These are phyloP conservation scores for Tephrocybe rancida DNA, from an alignment of 768 basidiomycete genomes.

Conservation along the genomic window DNA sequence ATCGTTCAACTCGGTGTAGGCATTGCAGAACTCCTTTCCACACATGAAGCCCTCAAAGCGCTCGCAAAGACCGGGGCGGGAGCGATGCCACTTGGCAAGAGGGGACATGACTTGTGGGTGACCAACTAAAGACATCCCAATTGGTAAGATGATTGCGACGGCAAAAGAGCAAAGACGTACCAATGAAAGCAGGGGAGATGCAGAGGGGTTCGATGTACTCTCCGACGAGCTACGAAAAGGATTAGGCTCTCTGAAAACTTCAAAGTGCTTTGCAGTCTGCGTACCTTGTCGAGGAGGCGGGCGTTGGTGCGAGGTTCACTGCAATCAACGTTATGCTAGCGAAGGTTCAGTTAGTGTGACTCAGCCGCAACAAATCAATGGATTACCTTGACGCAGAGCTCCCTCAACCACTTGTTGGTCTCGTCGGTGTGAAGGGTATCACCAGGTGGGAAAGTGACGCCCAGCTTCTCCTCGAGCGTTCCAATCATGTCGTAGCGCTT, in stretches of 20 bases:
- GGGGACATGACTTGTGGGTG: slow-evolving; percentile 99
- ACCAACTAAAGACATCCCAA: slow-evolving; percentile 57
- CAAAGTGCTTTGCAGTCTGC: slow-evolving; percentile 1
- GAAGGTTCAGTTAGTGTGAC: background rate
- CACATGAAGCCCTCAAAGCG: slow-evolving; percentile 99
- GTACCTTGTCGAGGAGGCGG: slow-evolving; percentile 90
- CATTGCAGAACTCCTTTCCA: slow-evolving; percentile 98
- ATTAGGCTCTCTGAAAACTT: background rate
- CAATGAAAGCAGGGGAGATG: slow-evolving; percentile 95
- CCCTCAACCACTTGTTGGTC: slow-evolving; percentile 86
- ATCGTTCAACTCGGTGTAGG: slow-evolving; percentile 99
- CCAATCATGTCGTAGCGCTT: slow-evolving; percentile 98
- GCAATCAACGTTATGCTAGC: slow-evolving; percentile 93
- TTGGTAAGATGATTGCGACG: slow-evolving; percentile 1
- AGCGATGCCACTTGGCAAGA: slow-evolving; percentile 97
- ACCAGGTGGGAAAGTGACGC: slow-evolving; percentile 90
- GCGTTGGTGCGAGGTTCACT: slow-evolving; percentile 95
- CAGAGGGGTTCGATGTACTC: slow-evolving; percentile 98
- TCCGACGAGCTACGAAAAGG: slow-evolving; percentile 75
- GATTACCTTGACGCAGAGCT: slow-evolving; percentile 81
- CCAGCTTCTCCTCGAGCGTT: slow-evolving; percentile 92
- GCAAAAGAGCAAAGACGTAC: slow-evolving; percentile 36
- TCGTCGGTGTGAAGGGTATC: slow-evolving; percentile 86
- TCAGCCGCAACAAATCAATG: slow-evolving; percentile 7
- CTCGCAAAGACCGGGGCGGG: slow-evolving; percentile 95